Evolutionary conservation across 2,329 filamentous ascomycete genomes (phyloP).

Genomic region (Atkinsonella hypoxylon): DNA sequence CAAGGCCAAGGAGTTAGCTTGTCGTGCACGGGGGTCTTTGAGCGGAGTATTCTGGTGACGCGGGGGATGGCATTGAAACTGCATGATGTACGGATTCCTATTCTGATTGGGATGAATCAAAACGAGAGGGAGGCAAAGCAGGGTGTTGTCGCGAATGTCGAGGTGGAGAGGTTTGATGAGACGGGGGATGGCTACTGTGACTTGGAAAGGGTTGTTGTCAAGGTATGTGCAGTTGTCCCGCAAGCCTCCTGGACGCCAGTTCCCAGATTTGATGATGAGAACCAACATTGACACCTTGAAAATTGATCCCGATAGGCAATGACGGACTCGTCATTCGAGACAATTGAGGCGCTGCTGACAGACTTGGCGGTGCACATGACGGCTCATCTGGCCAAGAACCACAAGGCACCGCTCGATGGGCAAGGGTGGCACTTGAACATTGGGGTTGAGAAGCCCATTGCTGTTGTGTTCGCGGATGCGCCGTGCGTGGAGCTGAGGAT

Average conservation of each 20-base stretch:
- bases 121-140: constrained; percentile 59
- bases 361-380: constrained; percentile 35
- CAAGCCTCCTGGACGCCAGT: not conserved
- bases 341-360: constrained; percentile 47
- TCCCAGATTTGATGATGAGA: not conserved
- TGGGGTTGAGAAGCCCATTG: constrained; percentile 58
- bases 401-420: constrained; percentile 7
- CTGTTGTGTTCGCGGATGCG: constrained; percentile 60
- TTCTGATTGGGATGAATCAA: constrained; percentile 58
- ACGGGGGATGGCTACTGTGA: constrained; percentile 37
- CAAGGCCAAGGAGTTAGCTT: constrained; percentile 49
- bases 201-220: constrained; percentile 48
- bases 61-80: constrained; percentile 32
- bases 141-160: constrained; percentile 50
- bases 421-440: constrained; percentile 43
- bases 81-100: constrained; percentile 48
- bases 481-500: constrained; percentile 47
- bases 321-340: constrained; percentile 46
- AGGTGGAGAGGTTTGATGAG: constrained; percentile 41
- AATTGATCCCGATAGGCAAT: constrained; percentile 30
- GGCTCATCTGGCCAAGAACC: constrained; percentile 24
- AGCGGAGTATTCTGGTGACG: constrained; percentile 10
- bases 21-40: constrained; percentile 31
- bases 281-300: not conserved
- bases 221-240: constrained; percentile 33